These are phyloP conservation scores for Erodium moschatum DNA, from an alignment of 441 rosid genomes.

Conservation along the genomic window DNA sequence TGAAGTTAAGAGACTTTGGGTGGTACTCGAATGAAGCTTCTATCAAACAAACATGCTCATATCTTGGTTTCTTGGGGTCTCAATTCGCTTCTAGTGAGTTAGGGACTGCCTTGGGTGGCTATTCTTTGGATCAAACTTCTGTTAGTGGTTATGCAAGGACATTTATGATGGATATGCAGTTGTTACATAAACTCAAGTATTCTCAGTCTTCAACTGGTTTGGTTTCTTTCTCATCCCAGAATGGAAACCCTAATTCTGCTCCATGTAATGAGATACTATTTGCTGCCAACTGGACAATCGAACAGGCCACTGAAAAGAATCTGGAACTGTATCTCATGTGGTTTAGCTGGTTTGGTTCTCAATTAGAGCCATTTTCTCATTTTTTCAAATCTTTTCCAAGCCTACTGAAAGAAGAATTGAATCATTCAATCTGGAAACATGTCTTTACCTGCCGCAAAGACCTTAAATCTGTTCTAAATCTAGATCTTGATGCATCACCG, in stretches of 20 bases:
- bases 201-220: constrained; percentile 36
- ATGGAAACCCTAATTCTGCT: constrained; percentile 25
- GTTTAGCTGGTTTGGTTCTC: constrained; percentile 13
- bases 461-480: constrained; percentile 35
- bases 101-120: constrained; percentile 23
- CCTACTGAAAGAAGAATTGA: not conserved
- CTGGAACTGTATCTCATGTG: constrained; percentile 3
- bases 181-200: constrained; percentile 31
- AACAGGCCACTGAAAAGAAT: constrained; percentile 9
- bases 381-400: constrained; percentile 12
- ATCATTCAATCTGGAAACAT: constrained; percentile 48
- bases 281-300: constrained; percentile 29
- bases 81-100: constrained; percentile 41
- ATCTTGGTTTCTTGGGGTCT: constrained; percentile 70
- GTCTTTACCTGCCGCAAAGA: constrained; percentile 35
- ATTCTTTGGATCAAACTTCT: constrained; percentile 23
- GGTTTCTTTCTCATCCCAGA: constrained; percentile 20
- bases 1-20: constrained; percentile 50
- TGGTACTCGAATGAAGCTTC: constrained; percentile 58
- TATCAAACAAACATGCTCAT: constrained; percentile 74
- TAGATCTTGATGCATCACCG: constrained; percentile 38
- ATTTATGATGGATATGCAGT: constrained; percentile 33
- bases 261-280: constrained; percentile 43
- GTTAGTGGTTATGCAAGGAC: constrained; percentile 22
- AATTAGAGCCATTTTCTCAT: constrained; percentile 6